Percentiles rank a stretch among this genome's conserved stretches.
These are phyloP conservation scores for Byssochlamys sp. DNA, from an alignment of 2,329 filamentous ascomycete species.

Conservation along the genomic window DNA sequence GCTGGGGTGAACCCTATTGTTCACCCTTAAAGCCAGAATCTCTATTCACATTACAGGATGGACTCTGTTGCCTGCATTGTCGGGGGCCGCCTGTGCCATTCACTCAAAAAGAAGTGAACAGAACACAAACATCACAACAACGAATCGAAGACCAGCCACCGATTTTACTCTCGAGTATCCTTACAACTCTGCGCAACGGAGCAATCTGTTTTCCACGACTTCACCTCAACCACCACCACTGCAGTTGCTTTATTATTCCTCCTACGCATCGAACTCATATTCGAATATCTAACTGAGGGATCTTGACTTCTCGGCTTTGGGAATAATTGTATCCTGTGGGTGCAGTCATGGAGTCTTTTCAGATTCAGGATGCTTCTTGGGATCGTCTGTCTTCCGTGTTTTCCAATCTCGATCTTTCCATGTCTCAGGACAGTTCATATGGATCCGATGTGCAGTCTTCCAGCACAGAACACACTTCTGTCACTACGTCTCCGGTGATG, in stretches of 20 bases:
- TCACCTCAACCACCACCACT: not conserved
- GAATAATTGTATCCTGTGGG: not conserved
- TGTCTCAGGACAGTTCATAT: constrained; percentile 32
- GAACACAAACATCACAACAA: not conserved
- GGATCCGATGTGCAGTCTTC: constrained; percentile 29
- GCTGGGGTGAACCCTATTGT: constrained; percentile 16
- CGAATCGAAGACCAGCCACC: constrained; percentile 3
- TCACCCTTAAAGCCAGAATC: constrained; percentile 18
- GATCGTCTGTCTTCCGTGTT: constrained; percentile 29
- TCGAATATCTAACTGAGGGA: not conserved
- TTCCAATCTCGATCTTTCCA: constrained; percentile 26
- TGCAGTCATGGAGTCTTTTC: constrained; percentile 18
- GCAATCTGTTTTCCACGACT: not conserved
- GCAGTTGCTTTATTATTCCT: not conserved
- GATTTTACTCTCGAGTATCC: not conserved
- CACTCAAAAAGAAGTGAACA: not conserved
- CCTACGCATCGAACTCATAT: not conserved
- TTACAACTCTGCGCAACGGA: not conserved
- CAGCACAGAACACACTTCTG: constrained; percentile 18
- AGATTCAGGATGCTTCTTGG: constrained; percentile 23
- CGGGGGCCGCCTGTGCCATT: constrained; percentile 25
- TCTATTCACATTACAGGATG: constrained; percentile 21
- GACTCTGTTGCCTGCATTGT: constrained; percentile 15
- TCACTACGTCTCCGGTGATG: constrained; percentile 13
- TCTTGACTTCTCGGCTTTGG: not conserved